Evolutionary conservation across 352 stramenopile species (phyloP).

Genomic region (Pythium coloratum): DNA sequence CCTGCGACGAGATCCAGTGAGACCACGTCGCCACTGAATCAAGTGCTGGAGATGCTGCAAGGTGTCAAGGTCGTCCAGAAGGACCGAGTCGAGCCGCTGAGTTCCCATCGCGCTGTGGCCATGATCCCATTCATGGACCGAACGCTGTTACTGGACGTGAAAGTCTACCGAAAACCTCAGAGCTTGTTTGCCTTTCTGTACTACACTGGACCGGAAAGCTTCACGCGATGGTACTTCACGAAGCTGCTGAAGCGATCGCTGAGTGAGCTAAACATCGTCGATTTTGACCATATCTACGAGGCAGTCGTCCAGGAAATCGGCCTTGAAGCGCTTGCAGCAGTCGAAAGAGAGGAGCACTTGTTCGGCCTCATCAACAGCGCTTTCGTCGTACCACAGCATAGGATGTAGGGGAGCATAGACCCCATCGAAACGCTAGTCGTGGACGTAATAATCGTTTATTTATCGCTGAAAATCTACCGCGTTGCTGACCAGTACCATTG

Average conservation of each 20-base stretch:
- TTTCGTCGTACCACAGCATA: constrained; percentile 47
- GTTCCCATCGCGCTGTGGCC: constrained; percentile 43
- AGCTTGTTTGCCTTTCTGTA: constrained; percentile 77
- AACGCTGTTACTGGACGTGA: constrained; percentile 66
- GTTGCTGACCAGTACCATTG: no score
- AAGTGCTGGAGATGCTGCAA: constrained; percentile 41
- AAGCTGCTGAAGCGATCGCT: constrained; percentile 42
- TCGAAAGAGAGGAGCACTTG: constrained; percentile 63
- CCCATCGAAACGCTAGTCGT: neutral
- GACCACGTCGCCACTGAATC: constrained; percentile 21
- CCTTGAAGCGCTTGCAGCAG: constrained; percentile 28
- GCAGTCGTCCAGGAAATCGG: constrained; percentile 36
- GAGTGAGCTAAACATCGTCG: constrained; percentile 43
- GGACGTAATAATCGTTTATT: neutral
- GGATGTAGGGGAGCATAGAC: constrained; percentile 32
- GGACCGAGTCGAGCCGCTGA: constrained; percentile 32
- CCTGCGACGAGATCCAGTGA: constrained; percentile 13
- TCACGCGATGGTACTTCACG: constrained; percentile 46
- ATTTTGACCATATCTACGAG: constrained; percentile 61
- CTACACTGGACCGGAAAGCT: constrained; percentile 70
- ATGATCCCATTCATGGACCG: constrained; percentile 60
- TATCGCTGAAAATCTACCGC: neutral
- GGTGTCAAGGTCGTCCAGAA: constrained; percentile 40
- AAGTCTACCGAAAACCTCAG: constrained; percentile 51
- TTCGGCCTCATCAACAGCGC: constrained; percentile 48